Conservation (phyloP, 257 asterid genomes). For the Striga asiatica region DNA sequence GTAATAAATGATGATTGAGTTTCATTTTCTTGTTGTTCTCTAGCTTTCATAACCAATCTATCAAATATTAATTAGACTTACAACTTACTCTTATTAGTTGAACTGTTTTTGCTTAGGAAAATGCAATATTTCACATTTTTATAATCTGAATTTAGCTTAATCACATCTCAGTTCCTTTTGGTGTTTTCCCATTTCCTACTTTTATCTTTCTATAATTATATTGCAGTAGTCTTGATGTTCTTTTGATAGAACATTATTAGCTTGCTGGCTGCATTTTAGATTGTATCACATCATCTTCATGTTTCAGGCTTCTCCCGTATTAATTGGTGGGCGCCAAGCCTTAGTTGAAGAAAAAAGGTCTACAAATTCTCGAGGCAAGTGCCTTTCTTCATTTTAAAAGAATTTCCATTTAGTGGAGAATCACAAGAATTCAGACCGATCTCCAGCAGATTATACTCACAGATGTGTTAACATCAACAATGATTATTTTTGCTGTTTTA, state of each 20-base stretch:
- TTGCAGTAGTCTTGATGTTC: background rate
- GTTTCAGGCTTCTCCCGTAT: constrained; percentile 47
- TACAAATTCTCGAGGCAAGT: constrained; percentile 49
- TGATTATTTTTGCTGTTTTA: background rate
- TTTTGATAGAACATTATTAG: background rate
- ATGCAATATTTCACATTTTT: no score
- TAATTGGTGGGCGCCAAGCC: constrained; percentile 41
- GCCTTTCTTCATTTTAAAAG: constrained; percentile 3
- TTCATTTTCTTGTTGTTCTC: background rate
- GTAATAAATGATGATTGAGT: background rate
- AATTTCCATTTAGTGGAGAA: no score
- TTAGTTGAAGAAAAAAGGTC: constrained; percentile 52
- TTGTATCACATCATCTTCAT: background rate
- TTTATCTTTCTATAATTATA: background rate
- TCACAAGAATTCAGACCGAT: no score
- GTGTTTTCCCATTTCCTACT: no score
- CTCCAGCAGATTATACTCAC: no score
- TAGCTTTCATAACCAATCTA: background rate
- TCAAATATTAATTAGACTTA: background rate
- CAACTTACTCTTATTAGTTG: no score
- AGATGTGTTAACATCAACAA: no score
- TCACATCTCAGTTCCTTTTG: no score
- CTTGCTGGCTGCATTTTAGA: background rate
- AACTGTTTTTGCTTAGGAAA: no score
- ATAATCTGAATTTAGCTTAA: no score